Base-by-base conservation (phyloP, 2,329 filamentous ascomycete genomes). In the Aquanectria penicillioides region DNA sequence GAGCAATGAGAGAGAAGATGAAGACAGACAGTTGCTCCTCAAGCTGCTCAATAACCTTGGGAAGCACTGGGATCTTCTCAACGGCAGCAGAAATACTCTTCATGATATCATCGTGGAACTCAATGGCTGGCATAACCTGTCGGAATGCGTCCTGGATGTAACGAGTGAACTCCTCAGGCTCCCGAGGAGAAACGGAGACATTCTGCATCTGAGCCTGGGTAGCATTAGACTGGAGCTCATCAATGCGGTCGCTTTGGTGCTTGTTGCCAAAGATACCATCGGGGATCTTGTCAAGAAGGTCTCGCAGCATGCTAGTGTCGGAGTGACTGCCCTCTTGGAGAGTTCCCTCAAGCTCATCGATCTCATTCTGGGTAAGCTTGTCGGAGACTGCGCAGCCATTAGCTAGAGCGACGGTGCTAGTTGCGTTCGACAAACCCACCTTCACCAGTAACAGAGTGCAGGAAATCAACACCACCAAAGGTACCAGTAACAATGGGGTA, bases 381-480 rank as follows among this genome's bases (percentile, higher is more conserved):
- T 97, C 94, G 33, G 90, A 91, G 48, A 97, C 87, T 86, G 52
- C 1, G 31, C n/a, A 1, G 13, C 20, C 12, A 28, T 74, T 49
- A 69, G 67, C 40, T 6, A 26, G 15, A 4, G 22, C 8, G 7
- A 18, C 17, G 6, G 8, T 18, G 20, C 11, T 3, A 9, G 15
- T 8, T n/a, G 40, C 11, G 22, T 22, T 10, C 3, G 6, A 31
- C 8, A 22, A 9, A 66, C 75, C n/a, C 63, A 84, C 83, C 80
- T 79, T 89, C 87, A 57, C 87, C 86, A 40, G 86, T 91, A 25
- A 97, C 93, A 1, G 91, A 95, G 79, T 97, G 93, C 60, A 97
- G 80, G 78, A 97, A 97, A 71, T 97, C 94, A 12, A 97, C 94
- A 63, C 94, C 94, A 61, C 94, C 94, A 75, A 97, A 97, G 6